Base-by-base conservation (phyloP, 768 basidiomycete species). In the Panaeolus cyanescens region DNA sequence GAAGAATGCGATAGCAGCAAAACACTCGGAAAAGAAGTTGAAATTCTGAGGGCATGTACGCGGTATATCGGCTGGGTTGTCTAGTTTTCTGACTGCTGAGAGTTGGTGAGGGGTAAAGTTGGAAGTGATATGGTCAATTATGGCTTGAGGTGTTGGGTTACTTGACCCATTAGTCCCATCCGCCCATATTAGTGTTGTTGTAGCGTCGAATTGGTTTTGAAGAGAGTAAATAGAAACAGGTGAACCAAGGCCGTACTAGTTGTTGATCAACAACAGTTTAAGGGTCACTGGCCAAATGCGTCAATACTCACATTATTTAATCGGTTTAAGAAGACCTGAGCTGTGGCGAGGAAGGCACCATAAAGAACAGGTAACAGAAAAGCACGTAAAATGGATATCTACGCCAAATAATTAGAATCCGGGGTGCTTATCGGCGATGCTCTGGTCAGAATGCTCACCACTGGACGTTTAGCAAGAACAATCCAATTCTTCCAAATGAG, bases 401-500 rank as follows among this genome's bases (percentile, higher is more conserved):
- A 56, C 56, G 19, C 55, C n/a, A 32, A 33, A 32, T 8, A 32
- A 12, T 59, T 50, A 20, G 37, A 20, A 31, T 59, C 34, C 36
- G 37, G 20, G 15, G 31, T 25, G 58, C n/a, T n/a, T n/a, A 33
- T 9, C n/a, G 5, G 3, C 3, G n/a, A 57, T 39, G 60, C 15
- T 58, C n/a, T 7, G 61, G 61, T 15, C 32, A 54, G 32, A 22
- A 77, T n/a, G n/a, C 87, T 70, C 67, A 90, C 88, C 68, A 88
- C 72, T 56, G 85, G 81, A 71, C 88, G 86, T 68, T 84, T 88
- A 22, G 82, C 85, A 30, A 90, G 76, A 0, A 89, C 79, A 40
- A 91, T 89, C 87, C 86, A 89, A 64, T 91, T 91, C 78, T 91
- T 91, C 83, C 85, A 82, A 59, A 84, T 81, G 20, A 91, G 72